Evolutionary conservation across 768 basidiomycete species (phyloP).

Genomic region (Scleroderma bovista): DNA sequence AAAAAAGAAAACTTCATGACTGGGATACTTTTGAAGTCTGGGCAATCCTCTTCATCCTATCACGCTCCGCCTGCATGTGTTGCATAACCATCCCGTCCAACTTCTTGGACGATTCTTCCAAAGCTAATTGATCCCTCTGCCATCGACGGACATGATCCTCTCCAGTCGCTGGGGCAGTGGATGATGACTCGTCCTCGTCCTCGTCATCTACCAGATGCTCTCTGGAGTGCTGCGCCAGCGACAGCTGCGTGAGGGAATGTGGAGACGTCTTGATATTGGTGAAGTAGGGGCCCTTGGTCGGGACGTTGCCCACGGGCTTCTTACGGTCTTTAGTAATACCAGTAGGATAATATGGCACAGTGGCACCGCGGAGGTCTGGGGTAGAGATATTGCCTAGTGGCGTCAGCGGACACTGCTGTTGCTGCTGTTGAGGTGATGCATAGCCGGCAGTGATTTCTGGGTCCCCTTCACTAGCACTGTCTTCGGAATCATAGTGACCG

Average conservation of each 20-base stretch:
- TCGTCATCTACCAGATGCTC: constrained; percentile 29
- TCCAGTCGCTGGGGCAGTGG: constrained; percentile 10
- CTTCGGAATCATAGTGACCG: constrained; percentile 59
- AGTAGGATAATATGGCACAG: constrained; percentile 31
- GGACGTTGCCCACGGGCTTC: constrained; percentile 50
- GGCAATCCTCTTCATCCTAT: constrained; percentile 74
- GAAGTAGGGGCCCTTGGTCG: constrained; percentile 41
- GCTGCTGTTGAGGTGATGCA: constrained; percentile 22
- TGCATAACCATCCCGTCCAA: constrained; percentile 77
- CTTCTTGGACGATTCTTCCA: constrained; percentile 55
- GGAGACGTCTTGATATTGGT: constrained; percentile 36
- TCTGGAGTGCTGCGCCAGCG: constrained; percentile 37
- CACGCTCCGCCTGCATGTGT: constrained; percentile 81
- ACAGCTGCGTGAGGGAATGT: constrained; percentile 27
- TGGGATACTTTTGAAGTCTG: constrained; percentile 34
- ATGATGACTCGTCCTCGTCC: constrained; percentile 8
- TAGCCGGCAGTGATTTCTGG: constrained; percentile 30
- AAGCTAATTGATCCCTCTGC: constrained; percentile 28
- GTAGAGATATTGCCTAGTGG: constrained; percentile 64
- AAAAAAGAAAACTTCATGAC: constrained; percentile 12
- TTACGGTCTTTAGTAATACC: constrained; percentile 34
- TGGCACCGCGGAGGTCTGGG: constrained; percentile 46
- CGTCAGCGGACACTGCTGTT: constrained; percentile 44
- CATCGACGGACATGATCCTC: constrained; percentile 23
- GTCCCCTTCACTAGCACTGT: constrained; percentile 35